Evolutionary conservation across 352 stramenopile genomes (phyloP).

Genomic region (Pythium brassicae): DNA sequence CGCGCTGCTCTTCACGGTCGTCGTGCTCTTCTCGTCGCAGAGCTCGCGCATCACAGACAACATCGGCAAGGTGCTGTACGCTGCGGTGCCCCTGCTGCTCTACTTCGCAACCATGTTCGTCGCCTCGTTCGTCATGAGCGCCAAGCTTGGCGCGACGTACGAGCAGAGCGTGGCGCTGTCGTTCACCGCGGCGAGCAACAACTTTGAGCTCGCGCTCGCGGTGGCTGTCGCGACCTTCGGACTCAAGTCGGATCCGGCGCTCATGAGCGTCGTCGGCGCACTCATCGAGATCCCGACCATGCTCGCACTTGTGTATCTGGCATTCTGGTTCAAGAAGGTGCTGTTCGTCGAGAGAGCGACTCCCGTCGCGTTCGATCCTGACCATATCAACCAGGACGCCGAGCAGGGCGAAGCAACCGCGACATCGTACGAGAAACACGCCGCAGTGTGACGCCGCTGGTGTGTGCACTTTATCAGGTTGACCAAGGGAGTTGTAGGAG

Average conservation of each 20-base stretch:
- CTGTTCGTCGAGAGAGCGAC: too few relatives aligned
- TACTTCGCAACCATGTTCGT: conserved; percentile 63
- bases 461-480: too few relatives aligned
- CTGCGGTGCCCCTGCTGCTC: conserved; percentile 47
- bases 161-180: conserved; percentile 37
- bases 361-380: too few relatives aligned
- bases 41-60: conserved; percentile 49
- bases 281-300: conserved; percentile 39
- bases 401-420: too few relatives aligned
- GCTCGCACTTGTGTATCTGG: conserved; percentile 23
- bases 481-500: too few relatives aligned
- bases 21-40: conserved; percentile 71
- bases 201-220: conserved; percentile 70
- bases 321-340: conserved; percentile 17
- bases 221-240: conserved; percentile 64
- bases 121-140: conserved; percentile 34
- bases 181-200: conserved; percentile 79
- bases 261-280: conserved; percentile 34
- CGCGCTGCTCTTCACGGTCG: conserved; percentile 59
- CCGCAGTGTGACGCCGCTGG: too few relatives aligned
- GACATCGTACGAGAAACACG: too few relatives aligned
- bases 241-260: conserved; percentile 53
- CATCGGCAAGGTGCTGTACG: conserved; percentile 45
- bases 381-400: too few relatives aligned
- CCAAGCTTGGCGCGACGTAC: conserved; percentile 29